A percentile compares a stretch with the other conserved stretches of the same genome.
Conservation (phyloP, 2,329 filamentous ascomycete species). For the Microdochium bolleyi region DNA sequence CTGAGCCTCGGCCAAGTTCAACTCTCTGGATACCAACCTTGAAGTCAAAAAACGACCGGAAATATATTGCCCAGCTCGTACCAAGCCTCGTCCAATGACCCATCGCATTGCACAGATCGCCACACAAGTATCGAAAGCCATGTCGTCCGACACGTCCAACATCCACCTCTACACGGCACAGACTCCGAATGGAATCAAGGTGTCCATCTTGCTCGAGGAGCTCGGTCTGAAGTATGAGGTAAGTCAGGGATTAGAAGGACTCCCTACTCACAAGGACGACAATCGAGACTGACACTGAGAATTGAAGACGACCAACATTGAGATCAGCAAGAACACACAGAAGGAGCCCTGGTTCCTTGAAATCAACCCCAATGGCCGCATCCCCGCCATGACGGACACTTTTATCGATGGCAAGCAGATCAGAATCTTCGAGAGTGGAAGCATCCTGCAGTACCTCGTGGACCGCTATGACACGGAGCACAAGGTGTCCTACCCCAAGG, state of each 20-base stretch:
- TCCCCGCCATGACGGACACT: conserved; percentile 78
- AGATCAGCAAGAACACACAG: conserved; percentile 68
- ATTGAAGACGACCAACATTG: conserved; percentile 46
- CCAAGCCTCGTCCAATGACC: neutral
- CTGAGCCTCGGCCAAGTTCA: no score
- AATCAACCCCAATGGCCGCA: conserved; percentile 90
- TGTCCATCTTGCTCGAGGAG: conserved; percentile 77
- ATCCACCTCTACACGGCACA: conserved; percentile 76
- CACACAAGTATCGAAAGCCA: conserved; percentile 8
- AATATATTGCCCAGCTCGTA: no score
- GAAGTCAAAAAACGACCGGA: no score
- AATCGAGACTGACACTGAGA: neutral
- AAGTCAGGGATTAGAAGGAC: neutral
- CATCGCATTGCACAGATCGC: neutral
- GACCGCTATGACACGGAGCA: conserved; percentile 74
- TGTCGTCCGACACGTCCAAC: conserved; percentile 43
- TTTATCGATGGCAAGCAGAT: conserved; percentile 67
- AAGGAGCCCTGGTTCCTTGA: conserved; percentile 82
- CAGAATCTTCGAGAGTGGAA: conserved; percentile 73
- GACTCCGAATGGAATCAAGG: conserved; percentile 86
- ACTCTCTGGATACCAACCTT: no score
- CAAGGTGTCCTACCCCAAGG: conserved; percentile 73
- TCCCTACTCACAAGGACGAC: neutral
- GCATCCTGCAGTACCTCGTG: conserved; percentile 77
- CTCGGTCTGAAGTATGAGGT: conserved; percentile 75